These are phyloP conservation scores for Punica granatum DNA, from an alignment of 345 rosid genomes.

Conservation along the genomic window DNA sequence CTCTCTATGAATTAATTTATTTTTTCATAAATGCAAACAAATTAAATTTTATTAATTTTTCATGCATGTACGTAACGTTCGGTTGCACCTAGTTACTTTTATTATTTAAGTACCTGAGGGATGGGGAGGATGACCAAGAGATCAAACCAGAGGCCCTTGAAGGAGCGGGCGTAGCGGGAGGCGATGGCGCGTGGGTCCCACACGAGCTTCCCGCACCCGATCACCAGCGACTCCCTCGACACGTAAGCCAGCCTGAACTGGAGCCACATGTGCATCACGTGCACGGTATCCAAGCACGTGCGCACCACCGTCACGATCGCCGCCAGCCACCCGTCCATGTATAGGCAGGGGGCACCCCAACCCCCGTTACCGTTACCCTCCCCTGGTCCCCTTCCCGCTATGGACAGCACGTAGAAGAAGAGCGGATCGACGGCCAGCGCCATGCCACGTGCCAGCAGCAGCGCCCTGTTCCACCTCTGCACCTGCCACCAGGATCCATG, in stretches of 20 bases:
- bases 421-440: conserved; percentile 53
- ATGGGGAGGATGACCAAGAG: conserved; percentile 51
- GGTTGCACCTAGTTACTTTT: no score
- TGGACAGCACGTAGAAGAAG: conserved; percentile 43
- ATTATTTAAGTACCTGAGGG: conserved; percentile 37
- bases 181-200: conserved; percentile 61
- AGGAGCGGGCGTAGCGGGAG: conserved; percentile 38
- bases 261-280: conserved; percentile 41
- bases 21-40: no score
- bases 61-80: no score
- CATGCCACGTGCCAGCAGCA: conserved; percentile 43
- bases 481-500: conserved; percentile 11
- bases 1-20: no score
- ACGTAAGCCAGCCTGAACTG: conserved; percentile 63
- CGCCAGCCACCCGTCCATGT: conserved; percentile 40
- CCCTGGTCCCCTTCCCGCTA: conserved; percentile 13
- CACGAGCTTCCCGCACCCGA: conserved; percentile 60
- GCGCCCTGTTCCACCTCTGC: conserved; percentile 37
- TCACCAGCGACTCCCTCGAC: conserved; percentile 45
- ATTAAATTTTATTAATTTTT: no score
- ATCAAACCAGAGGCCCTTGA: conserved; percentile 51
- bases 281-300: conserved; percentile 39
- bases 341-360: conserved; percentile 36
- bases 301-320: conserved; percentile 32
- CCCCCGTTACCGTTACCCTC: neutral